Evolutionary conservation across 2,329 filamentous ascomycete species (phyloP).

Genomic region (Stachybotrys chlorohalonatus): DNA sequence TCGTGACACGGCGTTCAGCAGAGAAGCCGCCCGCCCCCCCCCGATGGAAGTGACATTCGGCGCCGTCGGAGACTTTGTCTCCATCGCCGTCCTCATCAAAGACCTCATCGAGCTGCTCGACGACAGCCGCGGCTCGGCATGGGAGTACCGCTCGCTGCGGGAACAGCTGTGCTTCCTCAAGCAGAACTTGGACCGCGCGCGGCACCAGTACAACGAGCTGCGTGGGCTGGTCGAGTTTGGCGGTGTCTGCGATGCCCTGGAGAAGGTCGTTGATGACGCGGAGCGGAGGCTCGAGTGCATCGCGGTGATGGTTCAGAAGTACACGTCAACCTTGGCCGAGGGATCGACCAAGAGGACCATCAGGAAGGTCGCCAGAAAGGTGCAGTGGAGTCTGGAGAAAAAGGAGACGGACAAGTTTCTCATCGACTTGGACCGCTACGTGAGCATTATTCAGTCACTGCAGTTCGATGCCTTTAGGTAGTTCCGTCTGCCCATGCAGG

Average conservation of each 20-base stretch:
- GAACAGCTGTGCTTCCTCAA: not conserved
- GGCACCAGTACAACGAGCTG: not conserved
- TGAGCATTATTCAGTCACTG: not conserved
- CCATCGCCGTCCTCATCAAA: not conserved
- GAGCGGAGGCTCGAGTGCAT: not conserved
- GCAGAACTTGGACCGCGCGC: not conserved
- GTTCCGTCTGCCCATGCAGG: not conserved
- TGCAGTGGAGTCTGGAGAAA: not conserved
- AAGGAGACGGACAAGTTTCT: not conserved
- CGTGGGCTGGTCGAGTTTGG: not conserved
- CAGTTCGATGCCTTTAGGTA: not conserved
- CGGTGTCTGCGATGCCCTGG: not conserved
- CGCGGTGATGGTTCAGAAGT: not conserved
- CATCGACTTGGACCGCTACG: not conserved
- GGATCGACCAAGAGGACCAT: not conserved
- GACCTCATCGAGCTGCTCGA: not conserved
- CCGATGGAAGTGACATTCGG: not conserved
- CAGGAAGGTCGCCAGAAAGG: not conserved
- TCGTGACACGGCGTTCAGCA: not conserved
- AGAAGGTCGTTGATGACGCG: not conserved
- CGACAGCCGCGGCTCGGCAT: not conserved
- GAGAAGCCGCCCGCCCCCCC: not conserved
- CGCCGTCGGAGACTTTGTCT: not conserved
- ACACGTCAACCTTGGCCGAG: not conserved
- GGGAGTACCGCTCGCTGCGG: not conserved